phyloP scores from a whole-genome alignment of 2,329 filamentous ascomycete species.

The Tothia fuscella region DNA sequence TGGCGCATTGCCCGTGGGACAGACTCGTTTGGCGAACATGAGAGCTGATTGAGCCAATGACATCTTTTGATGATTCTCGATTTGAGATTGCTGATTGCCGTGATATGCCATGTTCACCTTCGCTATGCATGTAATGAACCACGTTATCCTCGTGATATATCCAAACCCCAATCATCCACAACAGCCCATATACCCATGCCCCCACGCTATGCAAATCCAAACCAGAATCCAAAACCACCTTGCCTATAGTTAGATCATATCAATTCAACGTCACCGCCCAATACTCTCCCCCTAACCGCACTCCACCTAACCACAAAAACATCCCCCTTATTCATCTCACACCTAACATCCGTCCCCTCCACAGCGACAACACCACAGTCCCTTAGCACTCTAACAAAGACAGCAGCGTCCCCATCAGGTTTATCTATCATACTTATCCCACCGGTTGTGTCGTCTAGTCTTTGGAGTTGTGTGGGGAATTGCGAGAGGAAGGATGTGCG shows the following conservation, averaged over 20 bases:
- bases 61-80: too few species aligned
- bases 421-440: slow-evolving; percentile 86
- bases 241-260: slow-evolving; percentile 17
- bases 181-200: too few species aligned
- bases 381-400: slow-evolving; percentile 66
- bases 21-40: too few species aligned
- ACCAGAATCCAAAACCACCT: slow-evolving; percentile 4
- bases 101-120: too few species aligned
- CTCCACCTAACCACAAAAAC: slow-evolving; percentile 47
- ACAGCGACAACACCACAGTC: slow-evolving; percentile 43
- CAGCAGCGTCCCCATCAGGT: slow-evolving; percentile 70
- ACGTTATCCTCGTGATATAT: too few species aligned
- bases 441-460: slow-evolving; percentile 80
- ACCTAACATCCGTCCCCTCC: slow-evolving; percentile 46
- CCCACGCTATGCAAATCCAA: too few species aligned
- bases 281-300: slow-evolving; percentile 49
- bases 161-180: too few species aligned
- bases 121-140: too few species aligned
- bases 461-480: slow-evolving; percentile 68
- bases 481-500: slow-evolving; percentile 69
- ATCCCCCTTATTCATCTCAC: slow-evolving; percentile 37
- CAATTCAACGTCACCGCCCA: slow-evolving; percentile 63
- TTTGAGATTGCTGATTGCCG: too few species aligned
- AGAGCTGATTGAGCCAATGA: too few species aligned
- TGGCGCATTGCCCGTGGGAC: too few species aligned